Evolutionary conservation across 495 filamentous ascomycete species (phyloP).

Genomic region (Xylaria nigripes): DNA sequence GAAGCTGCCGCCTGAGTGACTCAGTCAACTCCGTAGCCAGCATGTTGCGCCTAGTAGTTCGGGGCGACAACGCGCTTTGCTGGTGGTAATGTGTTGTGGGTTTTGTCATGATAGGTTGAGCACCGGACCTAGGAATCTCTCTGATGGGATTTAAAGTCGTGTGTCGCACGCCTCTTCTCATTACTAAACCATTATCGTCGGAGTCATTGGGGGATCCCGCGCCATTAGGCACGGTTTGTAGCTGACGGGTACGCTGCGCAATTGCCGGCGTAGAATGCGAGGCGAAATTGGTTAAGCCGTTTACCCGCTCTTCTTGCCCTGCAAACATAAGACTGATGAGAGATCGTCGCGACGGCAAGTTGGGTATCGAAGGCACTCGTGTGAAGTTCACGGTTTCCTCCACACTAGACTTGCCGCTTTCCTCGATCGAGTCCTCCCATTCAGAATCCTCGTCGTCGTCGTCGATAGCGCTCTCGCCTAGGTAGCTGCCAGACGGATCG

Average conservation of each 20-base stretch:
- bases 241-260: conserved; percentile 61
- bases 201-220: conserved; percentile 62
- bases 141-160: conserved; percentile 45
- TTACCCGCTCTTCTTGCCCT: conserved; percentile 55
- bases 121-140: conserved; percentile 59
- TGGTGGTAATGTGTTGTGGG: conserved; percentile 54
- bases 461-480: conserved; percentile 77
- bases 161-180: conserved; percentile 44
- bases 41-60: conserved; percentile 95
- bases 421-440: conserved; percentile 90
- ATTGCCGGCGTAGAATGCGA: conserved; percentile 78
- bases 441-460: conserved; percentile 82
- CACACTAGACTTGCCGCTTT: conserved; percentile 71
- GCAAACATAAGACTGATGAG: conserved; percentile 86
- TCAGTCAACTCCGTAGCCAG: conserved; percentile 76
- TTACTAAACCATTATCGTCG: conserved; percentile 61
- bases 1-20: conserved; percentile 40
- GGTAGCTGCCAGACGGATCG: conserved; percentile 63
- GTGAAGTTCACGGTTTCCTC: conserved; percentile 76
- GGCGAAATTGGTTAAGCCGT: conserved; percentile 54
- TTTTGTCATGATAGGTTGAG: conserved; percentile 76
- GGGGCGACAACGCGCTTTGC: conserved; percentile 66
- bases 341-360: conserved; percentile 78
- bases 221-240: conserved; percentile 64
- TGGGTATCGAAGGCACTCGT: conserved; percentile 79